Evolutionary conservation across 352 stramenopile species (phyloP).

Genomic region (Pythium monospermum): DNA sequence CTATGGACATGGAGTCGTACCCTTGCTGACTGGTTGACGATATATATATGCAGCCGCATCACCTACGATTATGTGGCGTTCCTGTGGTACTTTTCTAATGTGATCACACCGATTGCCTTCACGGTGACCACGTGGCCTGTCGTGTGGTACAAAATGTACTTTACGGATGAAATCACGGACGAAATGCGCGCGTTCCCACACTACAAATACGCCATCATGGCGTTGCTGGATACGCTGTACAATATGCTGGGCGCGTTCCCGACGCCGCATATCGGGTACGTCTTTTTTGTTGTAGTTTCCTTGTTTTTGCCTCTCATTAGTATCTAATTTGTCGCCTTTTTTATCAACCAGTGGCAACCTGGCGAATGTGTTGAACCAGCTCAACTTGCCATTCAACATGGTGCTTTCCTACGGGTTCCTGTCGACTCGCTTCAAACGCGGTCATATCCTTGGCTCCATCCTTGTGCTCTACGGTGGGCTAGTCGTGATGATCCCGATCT

Average conservation of each 20-base stretch:
- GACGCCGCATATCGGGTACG: slow-evolving; percentile 78
- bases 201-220: slow-evolving; percentile 87
- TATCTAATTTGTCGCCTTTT: background rate
- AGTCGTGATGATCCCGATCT: slow-evolving; percentile 77
- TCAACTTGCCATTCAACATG: slow-evolving; percentile 88
- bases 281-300: background rate
- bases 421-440: slow-evolving; percentile 73
- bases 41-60: slow-evolving; percentile 46
- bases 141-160: slow-evolving; percentile 83
- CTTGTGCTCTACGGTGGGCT: slow-evolving; percentile 82
- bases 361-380: slow-evolving; percentile 79
- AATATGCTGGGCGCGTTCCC: slow-evolving; percentile 81
- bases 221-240: slow-evolving; percentile 78
- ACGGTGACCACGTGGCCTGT: slow-evolving; percentile 69
- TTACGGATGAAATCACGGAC: slow-evolving; percentile 78
- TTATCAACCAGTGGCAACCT: slow-evolving; percentile 59
- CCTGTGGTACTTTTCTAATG: slow-evolving; percentile 86
- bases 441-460: slow-evolving; percentile 79
- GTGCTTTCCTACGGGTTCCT: slow-evolving; percentile 75
- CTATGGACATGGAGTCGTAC: background rate
- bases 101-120: slow-evolving; percentile 77
- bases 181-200: slow-evolving; percentile 82
- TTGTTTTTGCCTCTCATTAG: background rate
- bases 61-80: slow-evolving; percentile 86
- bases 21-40: background rate